Evolutionary conservation across 2,329 filamentous ascomycete genomes (phyloP), one percentile per base, ranked within the genome.

Genomic region (Beauveria varroae): DNA sequence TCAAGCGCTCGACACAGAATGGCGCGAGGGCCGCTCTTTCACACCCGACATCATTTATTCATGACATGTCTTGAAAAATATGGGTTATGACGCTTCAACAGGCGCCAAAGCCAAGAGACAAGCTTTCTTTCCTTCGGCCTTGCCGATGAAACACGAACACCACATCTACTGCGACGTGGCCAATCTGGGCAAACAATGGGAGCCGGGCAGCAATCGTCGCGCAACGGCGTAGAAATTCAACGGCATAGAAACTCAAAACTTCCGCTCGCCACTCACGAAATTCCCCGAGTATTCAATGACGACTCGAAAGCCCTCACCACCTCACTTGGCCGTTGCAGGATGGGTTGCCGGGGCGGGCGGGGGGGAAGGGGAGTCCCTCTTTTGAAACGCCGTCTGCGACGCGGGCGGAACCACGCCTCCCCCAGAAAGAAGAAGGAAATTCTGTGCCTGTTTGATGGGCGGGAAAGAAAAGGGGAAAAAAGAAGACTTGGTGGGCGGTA

Each of bases 311-410:
- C 53, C 9, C 41, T 10, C 26, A 20, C 1, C 34, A 41, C 18
- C 14, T 50, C 18, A 9, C 7, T 34, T 52, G 47, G 18, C n/a
- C 47, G 34, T 22, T 18, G 18, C 57, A 44, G 24, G 37, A 34
- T 40, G 34, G 4, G 10, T 10, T 5, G 16, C 18, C 40, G 14
- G n/a, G 9, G 9, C 34, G n/a, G n/a, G n/a, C n/a, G n/a, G n/a
- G n/a, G n/a, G 47, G 37, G 20, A n/a, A 12, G n/a, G 24, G 18
- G 20, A 7, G 18, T 57, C 50, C 20, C 4, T 16, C 47, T 22
- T 59, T 49, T 52, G 57, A 59, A 59, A 59, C 57, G 18, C 47
- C 44, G 24, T 59, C 46, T 59, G 57, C 47, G 57, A 59, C 57
- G 20, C 26, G 24, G 5, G 12, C 34, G 34, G 30, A 14, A 34